Percentiles rank a stretch among this genome's conserved stretches.
These are phyloP conservation scores for Penicillium ucsense DNA, from an alignment of 495 filamentous ascomycete species.

Conservation along the genomic window DNA sequence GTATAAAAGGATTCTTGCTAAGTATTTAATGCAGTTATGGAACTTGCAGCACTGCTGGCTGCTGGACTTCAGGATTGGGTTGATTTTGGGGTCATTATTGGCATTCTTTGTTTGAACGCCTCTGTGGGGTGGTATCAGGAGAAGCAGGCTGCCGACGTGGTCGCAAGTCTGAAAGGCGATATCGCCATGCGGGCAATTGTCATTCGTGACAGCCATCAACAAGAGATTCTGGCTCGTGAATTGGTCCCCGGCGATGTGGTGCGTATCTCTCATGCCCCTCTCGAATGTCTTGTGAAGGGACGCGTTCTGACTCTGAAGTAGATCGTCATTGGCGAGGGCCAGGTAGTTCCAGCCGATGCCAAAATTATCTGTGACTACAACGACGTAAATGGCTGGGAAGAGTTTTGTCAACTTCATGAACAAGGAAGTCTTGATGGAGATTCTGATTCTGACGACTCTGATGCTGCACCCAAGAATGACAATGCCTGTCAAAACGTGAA, in stretches of 20 bases:
- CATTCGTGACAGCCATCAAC: conserved; percentile 54
- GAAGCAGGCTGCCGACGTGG: conserved; percentile 74
- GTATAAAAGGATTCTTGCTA: no score
- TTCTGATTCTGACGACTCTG: conserved; percentile 42
- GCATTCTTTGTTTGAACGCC: conserved; percentile 67
- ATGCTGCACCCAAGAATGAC: conserved; percentile 9
- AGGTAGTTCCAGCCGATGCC: conserved; percentile 60
- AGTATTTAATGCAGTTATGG: conserved; percentile 52
- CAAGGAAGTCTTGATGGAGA: conserved; percentile 47
- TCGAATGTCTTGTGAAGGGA: not conserved
- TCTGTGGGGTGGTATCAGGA: conserved; percentile 75
- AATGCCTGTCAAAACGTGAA: not conserved
- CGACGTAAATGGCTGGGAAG: conserved; percentile 54
- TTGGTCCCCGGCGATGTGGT: conserved; percentile 74
- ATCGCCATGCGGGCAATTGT: conserved; percentile 67
- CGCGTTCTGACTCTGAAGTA: conserved; percentile 25
- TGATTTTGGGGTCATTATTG: conserved; percentile 76
- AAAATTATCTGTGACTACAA: conserved; percentile 65
- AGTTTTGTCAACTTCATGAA: conserved; percentile 46
- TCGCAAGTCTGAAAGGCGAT: conserved; percentile 69
- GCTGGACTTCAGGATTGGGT: conserved; percentile 70
- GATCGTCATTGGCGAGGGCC: conserved; percentile 60
- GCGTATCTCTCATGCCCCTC: conserved; percentile 21
- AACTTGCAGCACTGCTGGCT: conserved; percentile 65
- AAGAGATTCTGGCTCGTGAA: conserved; percentile 63